phyloP scores from a whole-genome alignment of 225 moss, liverwort and hornwort species.

The Pseudisothecium myosuroides region DNA sequence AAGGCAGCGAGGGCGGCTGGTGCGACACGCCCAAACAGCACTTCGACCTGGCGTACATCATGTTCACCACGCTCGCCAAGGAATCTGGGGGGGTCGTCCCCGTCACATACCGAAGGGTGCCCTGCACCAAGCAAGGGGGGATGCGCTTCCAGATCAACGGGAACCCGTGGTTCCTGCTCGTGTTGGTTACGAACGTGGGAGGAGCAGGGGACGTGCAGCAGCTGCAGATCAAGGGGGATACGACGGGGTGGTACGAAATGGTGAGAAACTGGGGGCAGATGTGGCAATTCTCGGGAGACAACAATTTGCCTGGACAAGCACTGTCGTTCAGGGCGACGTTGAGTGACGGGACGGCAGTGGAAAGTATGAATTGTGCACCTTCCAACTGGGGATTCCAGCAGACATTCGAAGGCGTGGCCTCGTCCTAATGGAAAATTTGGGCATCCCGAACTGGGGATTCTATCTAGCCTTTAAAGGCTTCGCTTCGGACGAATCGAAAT shows the following conservation, averaged over 20 bases:
- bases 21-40: slow-evolving; percentile 33
- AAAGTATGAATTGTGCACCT: not conserved
- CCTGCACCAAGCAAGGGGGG: slow-evolving; percentile 44
- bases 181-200: slow-evolving; percentile 56
- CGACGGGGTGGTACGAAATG: slow-evolving; percentile 19
- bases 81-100: slow-evolving; percentile 17
- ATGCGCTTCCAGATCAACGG: slow-evolving; percentile 58
- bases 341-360: slow-evolving; percentile 5
- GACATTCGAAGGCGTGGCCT: slow-evolving; percentile 25
- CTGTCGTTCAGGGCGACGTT: slow-evolving; percentile 29
- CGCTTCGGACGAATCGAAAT: not conserved
- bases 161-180: slow-evolving; percentile 59
- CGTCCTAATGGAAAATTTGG: not conserved
- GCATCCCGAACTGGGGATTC: slow-evolving; percentile 17
- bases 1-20: slow-evolving; percentile 40
- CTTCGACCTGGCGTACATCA: slow-evolving; percentile 27
- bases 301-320: not conserved
- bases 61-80: not conserved
- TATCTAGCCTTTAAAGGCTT: slow-evolving; percentile 37
- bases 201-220: slow-evolving; percentile 56
- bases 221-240: slow-evolving; percentile 12
- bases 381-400: slow-evolving; percentile 49
- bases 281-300: slow-evolving; percentile 31
- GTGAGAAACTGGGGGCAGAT: slow-evolving; percentile 59
- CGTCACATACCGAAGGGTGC: slow-evolving; percentile 5